Evolutionary conservation across 2,329 filamentous ascomycete genomes (phyloP), one percentile per base, ranked within the genome.

Genomic region (Hypoxylon sp.): DNA sequence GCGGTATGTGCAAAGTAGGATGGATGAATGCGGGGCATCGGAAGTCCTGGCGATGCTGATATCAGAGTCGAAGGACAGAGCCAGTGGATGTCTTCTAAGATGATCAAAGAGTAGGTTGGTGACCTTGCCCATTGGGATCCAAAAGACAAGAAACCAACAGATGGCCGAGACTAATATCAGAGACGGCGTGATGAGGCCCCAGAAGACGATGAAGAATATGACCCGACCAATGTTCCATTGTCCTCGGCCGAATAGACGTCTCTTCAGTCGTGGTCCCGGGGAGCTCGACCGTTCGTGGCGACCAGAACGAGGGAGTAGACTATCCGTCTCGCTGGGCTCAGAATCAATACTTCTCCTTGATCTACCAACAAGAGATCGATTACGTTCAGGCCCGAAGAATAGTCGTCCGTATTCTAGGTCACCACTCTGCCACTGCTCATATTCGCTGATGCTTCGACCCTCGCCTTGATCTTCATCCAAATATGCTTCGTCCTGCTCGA

Each of bases 361-460:
- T 47, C 93, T 89, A 20, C 94, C 95, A 43, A 97, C 83, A 53
- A 98, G 88, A 6, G 93, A 96, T 55, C 91, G 87, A 70, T 85
- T 89, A 63, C 87, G 81, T 52, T 88, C 87, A 2, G 95, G 95
- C 0, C 95, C 96, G 76, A 99, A 99, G 81, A 99, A 98, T 2
- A 99, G 85, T 32, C 94, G 87, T 2, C 95, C 95, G 76, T 98
- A 93, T 78, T 99, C 95, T 32, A 99, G 86, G 74, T 99, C 95
- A 52, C 95, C 95, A 74, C 89, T 97, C 80, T 99, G 95, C 95
- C 95, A 99, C 79, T 97, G 93, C 77, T 99, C 95, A 75, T 99
- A 99, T 80, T 99, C 95, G 72, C 92, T 96, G 74, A 99, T 97
- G 80, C 94, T 98, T 74, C 95, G 89, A 19, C 95, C 95, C 79